Evolutionary conservation across 2,329 filamentous ascomycete genomes (phyloP).

Genomic region (Lasiodiplodia gonubiensis): DNA sequence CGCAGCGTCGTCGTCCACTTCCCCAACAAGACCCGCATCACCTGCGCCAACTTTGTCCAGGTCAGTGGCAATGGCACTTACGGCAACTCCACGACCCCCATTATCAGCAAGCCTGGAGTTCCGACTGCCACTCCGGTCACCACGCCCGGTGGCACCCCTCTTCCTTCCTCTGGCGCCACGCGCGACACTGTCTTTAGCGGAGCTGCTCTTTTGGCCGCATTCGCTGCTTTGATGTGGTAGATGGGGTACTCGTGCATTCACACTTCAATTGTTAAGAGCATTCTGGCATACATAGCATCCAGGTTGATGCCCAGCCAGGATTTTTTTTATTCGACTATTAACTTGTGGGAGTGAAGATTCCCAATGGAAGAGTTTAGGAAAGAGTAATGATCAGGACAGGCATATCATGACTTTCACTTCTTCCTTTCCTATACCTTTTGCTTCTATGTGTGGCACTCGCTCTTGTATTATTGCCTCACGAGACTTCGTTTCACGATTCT

Average conservation of each 20-base stretch:
- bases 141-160: conserved; percentile 2
- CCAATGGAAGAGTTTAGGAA: neutral
- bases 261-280: neutral
- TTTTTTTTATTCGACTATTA: neutral
- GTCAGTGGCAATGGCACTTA: conserved; percentile 22
- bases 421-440: neutral
- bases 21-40: conserved; percentile 59
- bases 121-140: neutral
- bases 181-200: conserved; percentile 2
- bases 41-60: conserved; percentile 61
- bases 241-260: neutral
- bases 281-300: conserved; percentile 13
- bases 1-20: conserved; percentile 61
- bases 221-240: conserved; percentile 11
- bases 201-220: neutral
- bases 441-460: neutral
- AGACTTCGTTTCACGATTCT: neutral
- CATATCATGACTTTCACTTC: neutral
- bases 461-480: neutral
- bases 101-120: neutral
- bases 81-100: neutral
- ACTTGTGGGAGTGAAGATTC: neutral
- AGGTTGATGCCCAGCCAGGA: neutral
- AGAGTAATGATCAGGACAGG: neutral
- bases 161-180: conserved; percentile 10